Percentiles rank a stretch among this genome's conserved stretches.
Evolutionary conservation across 805 yeast species (phyloP).

Genomic region (Clavispora santaluciae): DNA sequence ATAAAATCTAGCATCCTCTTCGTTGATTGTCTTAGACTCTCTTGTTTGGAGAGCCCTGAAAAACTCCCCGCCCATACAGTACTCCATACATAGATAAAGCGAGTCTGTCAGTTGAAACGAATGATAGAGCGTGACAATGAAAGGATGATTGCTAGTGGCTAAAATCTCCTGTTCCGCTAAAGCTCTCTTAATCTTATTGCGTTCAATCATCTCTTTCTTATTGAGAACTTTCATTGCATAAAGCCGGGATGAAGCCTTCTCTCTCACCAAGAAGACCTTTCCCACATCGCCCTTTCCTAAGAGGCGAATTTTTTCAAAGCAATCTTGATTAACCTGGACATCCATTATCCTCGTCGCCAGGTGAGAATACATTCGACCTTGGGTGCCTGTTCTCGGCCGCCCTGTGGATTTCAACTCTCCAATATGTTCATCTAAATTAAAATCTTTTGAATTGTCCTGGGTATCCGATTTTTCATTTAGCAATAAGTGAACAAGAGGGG

Average conservation of each 20-base stretch:
- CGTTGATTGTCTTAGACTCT: conserved; percentile 77
- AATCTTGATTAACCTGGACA: conserved; percentile 78
- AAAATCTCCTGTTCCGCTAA: conserved; percentile 95
- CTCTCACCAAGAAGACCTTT: conserved; percentile 86
- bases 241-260: conserved; percentile 64
- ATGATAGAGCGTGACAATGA: conserved; percentile 92
- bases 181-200: conserved; percentile 92
- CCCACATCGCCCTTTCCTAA: conserved; percentile 98
- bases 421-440: conserved; percentile 38
- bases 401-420: conserved; percentile 36
- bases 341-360: conserved; percentile 69
- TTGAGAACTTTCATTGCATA: conserved; percentile 91
- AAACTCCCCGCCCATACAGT: conserved; percentile 99
- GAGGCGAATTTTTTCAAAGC: conserved; percentile 85
- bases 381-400: conserved; percentile 38
- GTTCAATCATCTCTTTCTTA: conserved; percentile 89
- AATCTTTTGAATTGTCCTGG: conserved; percentile 32
- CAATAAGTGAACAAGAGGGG: conserved; percentile 56
- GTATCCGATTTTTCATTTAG: conserved; percentile 19
- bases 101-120: conserved; percentile 92
- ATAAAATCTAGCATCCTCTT: conserved; percentile 86
- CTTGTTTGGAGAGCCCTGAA: conserved; percentile 93
- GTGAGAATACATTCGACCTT: conserved; percentile 61
- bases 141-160: conserved; percentile 94
- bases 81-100: conserved; percentile 93